Conservation (phyloP, 768 basidiomycete genomes). For the Galerina marginata region DNA sequence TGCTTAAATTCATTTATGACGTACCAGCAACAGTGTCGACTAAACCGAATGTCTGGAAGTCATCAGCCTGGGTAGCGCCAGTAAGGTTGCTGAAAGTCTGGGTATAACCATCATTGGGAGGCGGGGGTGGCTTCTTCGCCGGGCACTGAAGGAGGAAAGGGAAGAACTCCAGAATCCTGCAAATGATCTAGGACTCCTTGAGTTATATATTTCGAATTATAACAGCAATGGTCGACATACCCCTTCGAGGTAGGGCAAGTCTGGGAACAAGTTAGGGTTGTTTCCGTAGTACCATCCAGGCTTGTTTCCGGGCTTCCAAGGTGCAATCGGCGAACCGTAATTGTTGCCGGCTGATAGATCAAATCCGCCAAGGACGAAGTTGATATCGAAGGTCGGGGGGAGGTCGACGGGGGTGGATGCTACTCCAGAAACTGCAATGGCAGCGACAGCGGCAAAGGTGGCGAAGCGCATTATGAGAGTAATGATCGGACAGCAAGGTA, state of each 20-base stretch:
- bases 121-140: conserved; percentile 21
- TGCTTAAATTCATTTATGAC: conserved; percentile 1
- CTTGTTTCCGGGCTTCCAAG: conserved; percentile 36
- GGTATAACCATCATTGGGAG: conserved; percentile 34
- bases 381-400: conserved; percentile 12
- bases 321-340: conserved; percentile 45
- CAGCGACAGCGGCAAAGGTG: conserved; percentile 27
- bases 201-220: conserved; percentile 1
- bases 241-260: conserved; percentile 36
- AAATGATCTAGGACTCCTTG: conserved; percentile 36
- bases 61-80: conserved; percentile 46
- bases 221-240: conserved; percentile 22
- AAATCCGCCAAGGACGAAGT: conserved; percentile 21
- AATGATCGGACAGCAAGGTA: background rate
- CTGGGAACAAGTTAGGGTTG: conserved; percentile 32
- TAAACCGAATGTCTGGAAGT: conserved; percentile 49
- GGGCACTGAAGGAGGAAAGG: conserved; percentile 43
- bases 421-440: conserved; percentile 31
- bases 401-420: conserved; percentile 22
- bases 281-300: conserved; percentile 52
- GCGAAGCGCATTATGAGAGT: conserved; percentile 33
- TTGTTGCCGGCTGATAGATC: conserved; percentile 36
- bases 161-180: conserved; percentile 40
- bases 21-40: conserved; percentile 47
- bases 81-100: conserved; percentile 46